Conservation (phyloP, 768 basidiomycete genomes). For the Boletus huronensis region DNA sequence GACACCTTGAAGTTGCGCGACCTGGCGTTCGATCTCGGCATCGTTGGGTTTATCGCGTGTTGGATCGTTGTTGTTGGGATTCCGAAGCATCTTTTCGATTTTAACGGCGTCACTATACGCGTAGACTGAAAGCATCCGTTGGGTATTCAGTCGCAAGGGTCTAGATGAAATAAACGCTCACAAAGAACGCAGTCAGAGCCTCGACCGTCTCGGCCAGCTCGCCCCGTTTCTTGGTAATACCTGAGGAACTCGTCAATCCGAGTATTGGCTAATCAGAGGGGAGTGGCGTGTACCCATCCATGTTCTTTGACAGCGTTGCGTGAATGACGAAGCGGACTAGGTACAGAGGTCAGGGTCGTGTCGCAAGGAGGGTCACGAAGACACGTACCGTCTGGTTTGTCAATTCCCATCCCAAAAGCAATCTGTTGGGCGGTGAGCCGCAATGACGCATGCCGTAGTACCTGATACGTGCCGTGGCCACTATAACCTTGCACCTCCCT, state of each 20-base stretch:
- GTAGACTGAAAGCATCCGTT: conserved; percentile 50
- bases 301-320: conserved; percentile 70
- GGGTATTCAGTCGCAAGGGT: background rate
- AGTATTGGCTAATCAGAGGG: background rate
- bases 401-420: conserved; percentile 97
- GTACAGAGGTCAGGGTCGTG: conserved; percentile 3
- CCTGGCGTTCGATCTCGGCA: conserved; percentile 66
- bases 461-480: conserved; percentile 71
- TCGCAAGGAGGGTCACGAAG: background rate
- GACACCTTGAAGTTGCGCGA: conserved; percentile 62
- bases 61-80: conserved; percentile 39
- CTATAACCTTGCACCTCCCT: conserved; percentile 73
- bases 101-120: conserved; percentile 52
- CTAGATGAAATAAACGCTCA: conserved; percentile 37
- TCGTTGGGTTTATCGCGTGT: conserved; percentile 29
- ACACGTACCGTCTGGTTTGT: conserved; percentile 69
- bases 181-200: conserved; percentile 85
- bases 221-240: conserved; percentile 95
- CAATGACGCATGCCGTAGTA: background rate
- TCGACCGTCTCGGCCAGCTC: conserved; percentile 89
- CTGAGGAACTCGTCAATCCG: conserved; percentile 34
- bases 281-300: conserved; percentile 65
- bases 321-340: conserved; percentile 93
- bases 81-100: conserved; percentile 59
- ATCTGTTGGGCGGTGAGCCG: conserved; percentile 45